Base-by-base conservation (phyloP, 257 asterid species). In the Craterostigma plantagineum region DNA sequence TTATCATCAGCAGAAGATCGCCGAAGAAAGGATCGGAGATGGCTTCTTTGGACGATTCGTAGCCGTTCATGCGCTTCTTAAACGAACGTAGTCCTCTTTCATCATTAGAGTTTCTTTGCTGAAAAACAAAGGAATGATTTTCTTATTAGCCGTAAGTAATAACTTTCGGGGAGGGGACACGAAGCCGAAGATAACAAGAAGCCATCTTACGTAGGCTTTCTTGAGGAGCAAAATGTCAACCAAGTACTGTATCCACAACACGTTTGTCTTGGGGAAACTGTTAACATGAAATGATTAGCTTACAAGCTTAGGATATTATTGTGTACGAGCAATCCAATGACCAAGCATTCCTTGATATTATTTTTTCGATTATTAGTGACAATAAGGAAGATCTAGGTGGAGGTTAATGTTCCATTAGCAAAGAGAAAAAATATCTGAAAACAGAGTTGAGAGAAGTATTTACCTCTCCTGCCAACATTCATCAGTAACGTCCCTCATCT, bases 391-490 rank as follows among this genome's bases (percentile, higher is more conserved):
- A 36, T n/a, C 14, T 36, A 1, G 3, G 11, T 1, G 40, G 11
- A 36, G 40, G 3, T 12, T 9, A 1, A 36, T 9, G 11, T 2
- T 3, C 3, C 14, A 9, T 12, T 36, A 3, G 40, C 3, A 36
- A 9, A 10, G 3, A 12, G 8, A 9, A 12, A 9, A 36, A 9
- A 12, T 1, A 40, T 7, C 13, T 40, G 15, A 14, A 40, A n/a
- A 16, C 4, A 14, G 14, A 11, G n/a, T n/a, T n/a, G 16, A 41
- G n/a, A n/a, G 14, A 14, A 17, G 45, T 12, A 15, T 14, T n/a
- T 77, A 83, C 95, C 98, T 83, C 75, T 92, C 93, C 63, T 90
- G 92, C 98, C 95, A 90, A 69, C 71, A 76, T 38, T 90, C 94
- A 40, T 62, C 79, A 8, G 95, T 83, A 46, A 70, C 75, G 30